phyloP scores from a whole-genome alignment of 1,284 basidiomycete species.

The Moesziomyces sp. region DNA sequence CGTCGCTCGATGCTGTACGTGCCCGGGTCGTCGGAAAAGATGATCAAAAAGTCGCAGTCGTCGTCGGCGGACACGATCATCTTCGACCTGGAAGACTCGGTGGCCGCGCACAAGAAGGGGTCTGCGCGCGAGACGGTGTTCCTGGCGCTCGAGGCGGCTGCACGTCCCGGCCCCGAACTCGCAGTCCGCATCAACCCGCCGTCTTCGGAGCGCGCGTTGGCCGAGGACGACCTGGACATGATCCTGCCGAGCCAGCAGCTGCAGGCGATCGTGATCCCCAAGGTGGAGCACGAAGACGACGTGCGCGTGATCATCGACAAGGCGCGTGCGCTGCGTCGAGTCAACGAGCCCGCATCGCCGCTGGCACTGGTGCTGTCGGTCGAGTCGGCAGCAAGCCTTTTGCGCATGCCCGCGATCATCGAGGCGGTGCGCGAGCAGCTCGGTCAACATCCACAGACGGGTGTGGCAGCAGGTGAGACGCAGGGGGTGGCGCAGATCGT shows the following conservation, averaged over 20 bases:
- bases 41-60: slow-evolving; percentile 59
- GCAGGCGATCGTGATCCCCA: slow-evolving; percentile 62
- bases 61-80: slow-evolving; percentile 59
- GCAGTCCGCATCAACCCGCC: slow-evolving; percentile 66
- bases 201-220: slow-evolving; percentile 30
- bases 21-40: slow-evolving; percentile 62
- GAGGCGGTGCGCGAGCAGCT: slow-evolving; percentile 18
- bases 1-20: slow-evolving; percentile 60
- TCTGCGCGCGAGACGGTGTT: slow-evolving; percentile 59
- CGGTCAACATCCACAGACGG: slow-evolving; percentile 4
- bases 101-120: slow-evolving; percentile 61
- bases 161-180: slow-evolving; percentile 44
- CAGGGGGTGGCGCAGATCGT: slow-evolving; percentile 22
- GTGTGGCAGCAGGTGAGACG: not conserved
- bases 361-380: slow-evolving; percentile 59
- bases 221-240: slow-evolving; percentile 60
- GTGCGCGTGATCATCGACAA: slow-evolving; percentile 43
- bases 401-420: slow-evolving; percentile 56
- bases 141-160: slow-evolving; percentile 54
- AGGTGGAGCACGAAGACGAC: slow-evolving; percentile 61
- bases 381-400: slow-evolving; percentile 57
- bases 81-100: slow-evolving; percentile 64
- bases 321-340: slow-evolving; percentile 28
- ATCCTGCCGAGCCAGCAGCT: slow-evolving; percentile 51
- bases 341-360: slow-evolving; percentile 1